Evolutionary conservation across 2,329 filamentous ascomycete species (phyloP).

Genomic region (Fusarium sp.): DNA sequence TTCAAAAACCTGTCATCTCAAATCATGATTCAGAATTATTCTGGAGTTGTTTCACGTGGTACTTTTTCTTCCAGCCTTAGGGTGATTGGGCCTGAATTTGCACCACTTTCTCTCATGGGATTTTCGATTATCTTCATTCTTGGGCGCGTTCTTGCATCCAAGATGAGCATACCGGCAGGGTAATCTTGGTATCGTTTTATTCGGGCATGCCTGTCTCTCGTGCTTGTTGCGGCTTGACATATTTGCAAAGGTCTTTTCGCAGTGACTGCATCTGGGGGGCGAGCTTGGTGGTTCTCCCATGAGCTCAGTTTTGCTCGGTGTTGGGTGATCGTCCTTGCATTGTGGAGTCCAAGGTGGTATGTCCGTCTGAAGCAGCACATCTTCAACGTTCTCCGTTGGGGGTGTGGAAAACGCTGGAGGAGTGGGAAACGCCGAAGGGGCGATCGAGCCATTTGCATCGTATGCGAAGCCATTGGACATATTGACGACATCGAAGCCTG

Average conservation of each 20-base stretch:
- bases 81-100: slow-evolving; percentile 14
- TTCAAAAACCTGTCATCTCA: not conserved
- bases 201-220: slow-evolving; percentile 45
- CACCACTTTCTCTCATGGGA: slow-evolving; percentile 46
- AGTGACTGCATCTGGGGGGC: slow-evolving; percentile 37
- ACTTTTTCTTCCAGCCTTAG: not conserved
- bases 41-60: not conserved
- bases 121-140: slow-evolving; percentile 44
- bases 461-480: not conserved
- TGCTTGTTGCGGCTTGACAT: slow-evolving; percentile 50
- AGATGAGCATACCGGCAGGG: slow-evolving; percentile 40
- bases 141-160: slow-evolving; percentile 42
- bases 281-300: slow-evolving; percentile 14
- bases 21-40: not conserved
- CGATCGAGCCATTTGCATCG: not conserved
- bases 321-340: not conserved
- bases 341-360: not conserved
- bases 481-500: not conserved
- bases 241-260: slow-evolving; percentile 47
- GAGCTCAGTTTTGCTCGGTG: slow-evolving; percentile 8
- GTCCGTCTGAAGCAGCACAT: not conserved
- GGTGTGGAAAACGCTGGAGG: not conserved
- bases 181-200: slow-evolving; percentile 36
- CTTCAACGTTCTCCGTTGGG: not conserved
- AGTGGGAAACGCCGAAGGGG: not conserved